Evolutionary conservation across 257 asterid species (phyloP), one percentile per base, ranked within the genome.

Genomic region (Phtheirospermum japonicum): DNA sequence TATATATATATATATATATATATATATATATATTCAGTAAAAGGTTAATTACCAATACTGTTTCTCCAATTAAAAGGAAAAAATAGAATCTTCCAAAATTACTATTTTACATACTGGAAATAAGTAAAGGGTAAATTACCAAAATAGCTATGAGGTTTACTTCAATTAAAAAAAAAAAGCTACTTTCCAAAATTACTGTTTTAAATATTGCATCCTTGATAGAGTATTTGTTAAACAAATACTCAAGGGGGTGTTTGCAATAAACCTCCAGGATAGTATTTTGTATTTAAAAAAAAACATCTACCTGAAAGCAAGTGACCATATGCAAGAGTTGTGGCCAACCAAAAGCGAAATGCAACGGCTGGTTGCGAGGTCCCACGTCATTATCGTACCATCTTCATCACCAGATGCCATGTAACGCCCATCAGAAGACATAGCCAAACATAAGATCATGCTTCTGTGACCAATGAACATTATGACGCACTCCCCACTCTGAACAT

Each of bases 341-440:
- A 83, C 85, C 73, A 92, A 80, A 40, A 97, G 99, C 53, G 94
- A 76, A 71, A 92, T 77, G 64, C 97, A 89, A 19, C 95, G 95
- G 33, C 96, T 97, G 50, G 95, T 86, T 26, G 95, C 87, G 42
- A 92, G 93, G 74, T 92, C 99, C 99, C 99, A 92, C 91, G 83
- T 87, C 99, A 92, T 92, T 65, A 92, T 85, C 30, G 81, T 83
- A 60, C 99, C 99, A 70, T 92, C 99, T 80, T 92, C 99, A 67
- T 92, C 99, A 18, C 97, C 99, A 32, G 99, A 92, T 57, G 99
- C 99, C 99, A 92, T 86, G 59, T 86, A 87, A 55, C 96, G 95
- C 62, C 99, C 99, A 72, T 89, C 97, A 28, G 96, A 89, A 9
- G 99, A 92, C 96, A 89, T 86, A 34, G 97, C 96, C 80, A 92